Evolutionary conservation across 2,329 filamentous ascomycete species (phyloP).

Genomic region (Davidsoniella australis): DNA sequence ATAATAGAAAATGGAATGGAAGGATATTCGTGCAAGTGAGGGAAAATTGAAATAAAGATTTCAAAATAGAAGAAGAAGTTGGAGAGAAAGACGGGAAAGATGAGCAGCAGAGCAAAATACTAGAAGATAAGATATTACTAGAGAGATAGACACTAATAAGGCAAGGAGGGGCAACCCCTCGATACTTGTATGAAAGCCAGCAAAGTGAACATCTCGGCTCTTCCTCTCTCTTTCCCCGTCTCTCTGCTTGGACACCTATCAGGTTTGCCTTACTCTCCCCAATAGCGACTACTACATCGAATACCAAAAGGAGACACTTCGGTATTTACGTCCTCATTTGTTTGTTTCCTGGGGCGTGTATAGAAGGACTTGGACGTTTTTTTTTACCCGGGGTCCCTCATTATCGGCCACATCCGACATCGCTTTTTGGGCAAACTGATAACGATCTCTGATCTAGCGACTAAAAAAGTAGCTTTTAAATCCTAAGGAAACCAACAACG

Average conservation of each 20-base stretch:
- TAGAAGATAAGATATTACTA: too few relatives aligned
- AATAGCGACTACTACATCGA: neutral
- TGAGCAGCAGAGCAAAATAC: too few relatives aligned
- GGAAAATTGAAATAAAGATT: neutral
- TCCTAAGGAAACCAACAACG: too few relatives aligned
- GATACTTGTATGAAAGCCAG: neutral
- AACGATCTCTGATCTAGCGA: neutral
- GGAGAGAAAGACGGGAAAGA: too few relatives aligned
- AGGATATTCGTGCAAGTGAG: neutral
- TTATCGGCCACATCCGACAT: constrained; percentile 9
- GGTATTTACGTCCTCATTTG: neutral
- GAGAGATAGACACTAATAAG: neutral
- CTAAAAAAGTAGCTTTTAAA: too few relatives aligned
- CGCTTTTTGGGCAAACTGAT: neutral
- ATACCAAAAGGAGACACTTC: neutral
- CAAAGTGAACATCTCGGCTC: too few relatives aligned
- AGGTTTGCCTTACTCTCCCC: too few relatives aligned
- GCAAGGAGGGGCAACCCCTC: neutral
- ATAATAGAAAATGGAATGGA: too few relatives aligned
- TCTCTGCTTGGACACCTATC: too few relatives aligned
- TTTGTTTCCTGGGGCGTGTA: neutral
- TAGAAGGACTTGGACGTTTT: neutral
- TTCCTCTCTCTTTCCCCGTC: too few relatives aligned
- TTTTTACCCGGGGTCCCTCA: neutral
- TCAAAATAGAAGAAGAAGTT: too few relatives aligned